Conservation (phyloP, 768 basidiomycete species). For the Auricularia cornea region DNA sequence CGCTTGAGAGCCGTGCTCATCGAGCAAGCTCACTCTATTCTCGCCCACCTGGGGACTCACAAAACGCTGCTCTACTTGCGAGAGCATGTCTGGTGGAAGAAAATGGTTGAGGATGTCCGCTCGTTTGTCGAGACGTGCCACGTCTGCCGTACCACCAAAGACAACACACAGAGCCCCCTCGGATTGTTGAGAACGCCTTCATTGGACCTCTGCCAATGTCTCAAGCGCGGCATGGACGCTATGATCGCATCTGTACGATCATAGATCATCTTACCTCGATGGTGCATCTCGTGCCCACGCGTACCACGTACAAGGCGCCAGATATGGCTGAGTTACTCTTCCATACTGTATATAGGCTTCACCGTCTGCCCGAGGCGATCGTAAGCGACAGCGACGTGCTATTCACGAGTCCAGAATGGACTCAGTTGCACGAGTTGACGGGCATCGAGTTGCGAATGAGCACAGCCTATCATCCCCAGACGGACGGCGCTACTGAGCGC, state of each 20-base stretch:
- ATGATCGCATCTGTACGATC: conserved; percentile 18
- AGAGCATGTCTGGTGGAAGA: conserved; percentile 32
- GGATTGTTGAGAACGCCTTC: conserved; percentile 22
- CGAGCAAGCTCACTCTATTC: conserved; percentile 21
- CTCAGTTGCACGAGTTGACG: conserved; percentile 9
- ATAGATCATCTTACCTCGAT: conserved; percentile 15
- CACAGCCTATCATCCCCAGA: conserved; percentile 30
- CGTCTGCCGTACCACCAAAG: conserved; percentile 16
- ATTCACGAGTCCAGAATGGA: conserved; percentile 27
- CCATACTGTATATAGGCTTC: conserved; percentile 25
- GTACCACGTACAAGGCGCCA: conserved; percentile 20
- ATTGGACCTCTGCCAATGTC: conserved; percentile 16
- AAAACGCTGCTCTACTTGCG: conserved; percentile 13
- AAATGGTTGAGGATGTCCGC: conserved; percentile 20
- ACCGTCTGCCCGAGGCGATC: conserved; percentile 25
- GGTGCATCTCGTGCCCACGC: conserved; percentile 23
- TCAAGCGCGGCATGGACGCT: conserved; percentile 13
- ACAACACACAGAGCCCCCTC: conserved; percentile 12
- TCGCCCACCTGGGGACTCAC: conserved; percentile 29
- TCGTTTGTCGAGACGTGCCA: conserved; percentile 19
- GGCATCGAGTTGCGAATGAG: conserved; percentile 26
- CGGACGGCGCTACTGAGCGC: conserved; percentile 26
- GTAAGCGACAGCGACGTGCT: conserved; percentile 26
- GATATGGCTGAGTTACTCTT: conserved; percentile 32
- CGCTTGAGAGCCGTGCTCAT: conserved; percentile 8